Percentiles rank a stretch among this genome's conserved stretches.
Evolutionary conservation across 305 asterid genomes (phyloP).

Genomic region (Rubia tinctorum): DNA sequence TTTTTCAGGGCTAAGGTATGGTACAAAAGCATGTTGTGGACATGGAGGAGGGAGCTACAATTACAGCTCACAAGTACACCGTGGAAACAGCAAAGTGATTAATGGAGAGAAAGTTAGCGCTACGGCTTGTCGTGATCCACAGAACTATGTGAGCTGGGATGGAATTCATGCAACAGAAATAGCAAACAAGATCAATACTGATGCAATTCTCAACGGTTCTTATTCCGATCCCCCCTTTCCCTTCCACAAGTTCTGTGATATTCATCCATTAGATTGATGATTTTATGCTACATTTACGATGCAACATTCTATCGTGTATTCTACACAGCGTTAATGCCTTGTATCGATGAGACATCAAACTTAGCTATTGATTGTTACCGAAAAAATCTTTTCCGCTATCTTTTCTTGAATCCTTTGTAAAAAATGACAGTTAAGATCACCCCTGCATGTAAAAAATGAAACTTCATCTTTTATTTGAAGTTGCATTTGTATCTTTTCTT

Average conservation of each 20-base stretch:
- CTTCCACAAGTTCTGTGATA: conserved; percentile 40
- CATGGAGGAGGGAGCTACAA: conserved; percentile 68
- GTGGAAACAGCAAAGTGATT: conserved; percentile 49
- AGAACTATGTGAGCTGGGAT: conserved; percentile 73
- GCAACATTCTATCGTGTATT: not conserved
- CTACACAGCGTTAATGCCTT: not conserved
- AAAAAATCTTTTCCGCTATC: not conserved
- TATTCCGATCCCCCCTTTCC: conserved; percentile 64
- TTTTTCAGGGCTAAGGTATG: conserved; percentile 52
- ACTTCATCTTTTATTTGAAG: conserved; percentile 4
- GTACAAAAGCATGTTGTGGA: conserved; percentile 80
- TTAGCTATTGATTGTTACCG: not conserved
- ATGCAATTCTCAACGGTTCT: conserved; percentile 61
- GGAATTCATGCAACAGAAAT: conserved; percentile 83
- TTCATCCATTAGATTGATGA: conserved; percentile 37
- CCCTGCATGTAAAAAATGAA: conserved; percentile 5
- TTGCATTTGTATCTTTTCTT: conserved; percentile 11
- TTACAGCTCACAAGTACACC: conserved; percentile 42
- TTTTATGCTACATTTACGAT: not conserved
- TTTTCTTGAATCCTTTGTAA: too few species aligned
- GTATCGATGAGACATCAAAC: not conserved
- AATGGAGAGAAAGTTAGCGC: conserved; percentile 47
- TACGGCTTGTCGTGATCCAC: conserved; percentile 57
- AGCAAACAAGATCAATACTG: conserved; percentile 61
- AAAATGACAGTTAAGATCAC: not conserved